Percentiles rank a stretch among this genome's conserved stretches.
These are phyloP conservation scores for Trichoderma afroharzianum DNA, from an alignment of 2,329 filamentous ascomycete genomes.

Conservation along the genomic window DNA sequence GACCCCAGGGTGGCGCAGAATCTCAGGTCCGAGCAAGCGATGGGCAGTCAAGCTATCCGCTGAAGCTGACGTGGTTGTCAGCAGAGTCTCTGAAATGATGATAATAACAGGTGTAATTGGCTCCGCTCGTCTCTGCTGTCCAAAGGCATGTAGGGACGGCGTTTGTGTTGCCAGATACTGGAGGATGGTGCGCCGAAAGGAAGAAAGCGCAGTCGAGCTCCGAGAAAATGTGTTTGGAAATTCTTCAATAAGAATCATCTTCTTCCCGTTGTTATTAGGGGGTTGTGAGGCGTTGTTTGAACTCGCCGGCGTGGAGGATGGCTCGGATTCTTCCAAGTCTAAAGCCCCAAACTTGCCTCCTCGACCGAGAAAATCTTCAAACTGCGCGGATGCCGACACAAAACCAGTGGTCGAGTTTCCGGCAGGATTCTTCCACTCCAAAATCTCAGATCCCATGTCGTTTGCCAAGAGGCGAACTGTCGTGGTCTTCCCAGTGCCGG, in stretches of 20 bases:
- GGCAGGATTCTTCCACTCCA: slow-evolving; percentile 88
- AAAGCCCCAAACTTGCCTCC: slow-evolving; percentile 77
- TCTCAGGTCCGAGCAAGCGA: slow-evolving; percentile 79
- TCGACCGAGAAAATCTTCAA: slow-evolving; percentile 85
- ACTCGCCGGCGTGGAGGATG: slow-evolving; percentile 26
- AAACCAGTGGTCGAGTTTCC: slow-evolving; percentile 58
- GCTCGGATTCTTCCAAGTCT: slow-evolving; percentile 38
- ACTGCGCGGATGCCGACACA: slow-evolving; percentile 71
- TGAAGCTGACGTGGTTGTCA: slow-evolving; percentile 79
- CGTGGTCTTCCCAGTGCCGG: slow-evolving; percentile 89
- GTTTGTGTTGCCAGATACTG: slow-evolving; percentile 69
- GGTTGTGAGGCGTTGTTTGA: slow-evolving; percentile 21
- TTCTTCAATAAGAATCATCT: slow-evolving; percentile 74
- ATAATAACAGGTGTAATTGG: slow-evolving; percentile 73
- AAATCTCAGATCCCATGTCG: slow-evolving; percentile 70
- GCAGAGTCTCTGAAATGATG: slow-evolving; percentile 84
- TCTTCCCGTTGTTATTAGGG: slow-evolving; percentile 28
- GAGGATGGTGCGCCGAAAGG: slow-evolving; percentile 72
- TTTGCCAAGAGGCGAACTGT: slow-evolving; percentile 75
- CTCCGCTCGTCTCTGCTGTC: slow-evolving; percentile 39
- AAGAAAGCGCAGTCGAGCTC: slow-evolving; percentile 59
- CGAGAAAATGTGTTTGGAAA: slow-evolving; percentile 73
- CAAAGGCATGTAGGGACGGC: slow-evolving; percentile 50
- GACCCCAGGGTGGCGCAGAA: slow-evolving; percentile 75
- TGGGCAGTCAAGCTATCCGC: slow-evolving; percentile 93